phyloP scores from a whole-genome alignment of 495 filamentous ascomycete genomes.

The Penicillium salamii region DNA sequence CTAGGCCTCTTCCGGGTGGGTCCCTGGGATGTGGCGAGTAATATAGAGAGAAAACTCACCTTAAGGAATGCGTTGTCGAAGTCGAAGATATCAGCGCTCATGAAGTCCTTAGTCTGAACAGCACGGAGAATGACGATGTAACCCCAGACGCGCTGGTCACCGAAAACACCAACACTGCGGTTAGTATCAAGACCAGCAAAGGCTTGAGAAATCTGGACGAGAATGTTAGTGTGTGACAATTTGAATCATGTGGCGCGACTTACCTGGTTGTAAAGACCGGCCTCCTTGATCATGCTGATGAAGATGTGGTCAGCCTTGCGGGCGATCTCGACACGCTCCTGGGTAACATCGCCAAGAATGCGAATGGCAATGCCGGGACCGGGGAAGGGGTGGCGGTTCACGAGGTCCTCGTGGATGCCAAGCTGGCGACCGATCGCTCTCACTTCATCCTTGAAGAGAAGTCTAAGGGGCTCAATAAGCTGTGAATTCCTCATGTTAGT shows the following conservation, averaged over 20 bases:
- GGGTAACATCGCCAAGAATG: slow-evolving; percentile 83
- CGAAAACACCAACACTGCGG: slow-evolving; percentile 76
- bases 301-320: slow-evolving; percentile 80
- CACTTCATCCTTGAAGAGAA: slow-evolving; percentile 80
- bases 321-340: slow-evolving; percentile 74
- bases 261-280: slow-evolving; percentile 72
- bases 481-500: no score
- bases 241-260: no score
- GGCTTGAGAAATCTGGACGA: no score
- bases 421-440: slow-evolving; percentile 74
- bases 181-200: slow-evolving; percentile 66
- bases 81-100: slow-evolving; percentile 74
- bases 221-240: no score
- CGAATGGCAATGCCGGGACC: slow-evolving; percentile 82
- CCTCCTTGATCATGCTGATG: slow-evolving; percentile 79
- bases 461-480: slow-evolving; percentile 75
- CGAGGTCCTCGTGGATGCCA: slow-evolving; percentile 71
- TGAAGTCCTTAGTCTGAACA: slow-evolving; percentile 74
- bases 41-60: no score
- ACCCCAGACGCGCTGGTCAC: slow-evolving; percentile 65
- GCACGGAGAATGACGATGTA: slow-evolving; percentile 65
- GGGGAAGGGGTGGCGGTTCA: slow-evolving; percentile 83
- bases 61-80: slow-evolving; percentile 66
- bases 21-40: no score
- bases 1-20: no score